Percentiles rank a stretch among this genome's conserved stretches.
These are phyloP conservation scores for Lithospermum erythrorhizon DNA, from an alignment of 257 asterid species.

Conservation along the genomic window DNA sequence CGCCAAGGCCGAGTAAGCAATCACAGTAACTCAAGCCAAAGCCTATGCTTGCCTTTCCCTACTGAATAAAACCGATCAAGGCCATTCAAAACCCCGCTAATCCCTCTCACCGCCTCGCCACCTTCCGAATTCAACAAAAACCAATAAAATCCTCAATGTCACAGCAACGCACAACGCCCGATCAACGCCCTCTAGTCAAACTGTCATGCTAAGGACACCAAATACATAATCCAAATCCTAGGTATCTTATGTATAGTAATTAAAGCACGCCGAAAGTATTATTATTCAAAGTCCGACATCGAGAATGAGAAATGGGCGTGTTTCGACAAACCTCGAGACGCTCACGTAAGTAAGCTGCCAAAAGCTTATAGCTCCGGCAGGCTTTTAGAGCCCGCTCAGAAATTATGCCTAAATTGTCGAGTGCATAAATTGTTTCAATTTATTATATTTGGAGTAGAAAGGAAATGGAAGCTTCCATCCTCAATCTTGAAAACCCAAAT, in stretches of 20 bases:
- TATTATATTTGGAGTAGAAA: too few relatives aligned
- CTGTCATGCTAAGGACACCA: slow-evolving; percentile 60
- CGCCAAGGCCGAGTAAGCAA: slow-evolving; percentile 68
- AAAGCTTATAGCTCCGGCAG: slow-evolving; percentile 89
- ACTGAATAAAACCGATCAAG: slow-evolving; percentile 71
- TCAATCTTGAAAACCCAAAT: too few relatives aligned
- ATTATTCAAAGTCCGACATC: slow-evolving; percentile 56
- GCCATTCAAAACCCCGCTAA: slow-evolving; percentile 76
- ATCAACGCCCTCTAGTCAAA: slow-evolving; percentile 60
- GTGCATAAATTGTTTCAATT: too few relatives aligned
- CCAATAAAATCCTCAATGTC: slow-evolving; percentile 85
- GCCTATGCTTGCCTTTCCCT: slow-evolving; percentile 84
- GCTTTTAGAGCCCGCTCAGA: slow-evolving; percentile 87
- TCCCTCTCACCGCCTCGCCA: slow-evolving; percentile 95
- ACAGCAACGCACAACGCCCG: slow-evolving; percentile 86
- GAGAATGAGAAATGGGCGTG: slow-evolving; percentile 47
- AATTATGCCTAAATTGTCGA: too few relatives aligned
- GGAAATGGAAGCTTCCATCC: too few relatives aligned
- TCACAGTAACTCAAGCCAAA: slow-evolving; percentile 96
- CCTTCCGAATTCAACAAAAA: slow-evolving; percentile 62
- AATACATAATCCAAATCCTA: slow-evolving; percentile 75
- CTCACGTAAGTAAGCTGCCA: slow-evolving; percentile 93
- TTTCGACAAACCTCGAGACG: slow-evolving; percentile 75
- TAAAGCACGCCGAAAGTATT: slow-evolving; percentile 84
- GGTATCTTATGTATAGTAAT: slow-evolving; percentile 99